phyloP scores from a whole-genome alignment of 768 basidiomycete species.

The Termitomyces bulborhizus region DNA sequence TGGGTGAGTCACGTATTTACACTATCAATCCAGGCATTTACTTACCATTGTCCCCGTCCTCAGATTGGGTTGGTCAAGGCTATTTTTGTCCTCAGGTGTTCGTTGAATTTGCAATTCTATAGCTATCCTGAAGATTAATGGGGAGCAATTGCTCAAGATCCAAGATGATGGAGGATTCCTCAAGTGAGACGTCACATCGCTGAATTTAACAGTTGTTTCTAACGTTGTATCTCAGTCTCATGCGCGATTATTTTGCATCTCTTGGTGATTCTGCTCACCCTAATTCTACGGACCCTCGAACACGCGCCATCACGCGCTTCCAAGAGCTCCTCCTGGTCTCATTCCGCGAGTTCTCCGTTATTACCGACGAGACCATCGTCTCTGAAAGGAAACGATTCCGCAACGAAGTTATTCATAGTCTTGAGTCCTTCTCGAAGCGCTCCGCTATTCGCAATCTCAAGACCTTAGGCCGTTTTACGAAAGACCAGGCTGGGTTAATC shows the following conservation, averaged over 20 bases:
- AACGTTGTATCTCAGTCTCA: slow-evolving; percentile 40
- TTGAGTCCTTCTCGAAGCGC: slow-evolving; percentile 92
- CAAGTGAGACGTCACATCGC: slow-evolving; percentile 46
- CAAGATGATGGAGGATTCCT: slow-evolving; percentile 98
- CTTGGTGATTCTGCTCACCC: slow-evolving; percentile 95
- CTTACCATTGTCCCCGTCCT: neutral
- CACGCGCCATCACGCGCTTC: slow-evolving; percentile 93
- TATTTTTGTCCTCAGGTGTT: slow-evolving; percentile 14
- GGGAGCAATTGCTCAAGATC: slow-evolving; percentile 83
- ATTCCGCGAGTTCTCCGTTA: slow-evolving; percentile 95
- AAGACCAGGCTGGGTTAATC: slow-evolving; percentile 83
- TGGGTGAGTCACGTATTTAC: slow-evolving; percentile 50
- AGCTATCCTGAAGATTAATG: slow-evolving; percentile 98
- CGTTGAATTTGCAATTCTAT: slow-evolving; percentile 12
- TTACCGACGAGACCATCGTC: slow-evolving; percentile 91
- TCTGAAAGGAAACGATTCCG: slow-evolving; percentile 82
- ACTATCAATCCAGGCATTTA: slow-evolving; percentile 6
- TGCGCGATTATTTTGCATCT: slow-evolving; percentile 92
- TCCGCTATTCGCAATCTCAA: slow-evolving; percentile 84
- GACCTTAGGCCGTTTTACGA: slow-evolving; percentile 71
- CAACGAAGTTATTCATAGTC: slow-evolving; percentile 84
- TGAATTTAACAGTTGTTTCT: neutral
- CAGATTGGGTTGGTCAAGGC: slow-evolving; percentile 42
- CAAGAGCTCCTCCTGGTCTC: slow-evolving; percentile 95
- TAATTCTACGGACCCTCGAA: slow-evolving; percentile 76